These are phyloP conservation scores for Thraustotheca clavata DNA, from an alignment of 352 stramenopile genomes.

Conservation along the genomic window DNA sequence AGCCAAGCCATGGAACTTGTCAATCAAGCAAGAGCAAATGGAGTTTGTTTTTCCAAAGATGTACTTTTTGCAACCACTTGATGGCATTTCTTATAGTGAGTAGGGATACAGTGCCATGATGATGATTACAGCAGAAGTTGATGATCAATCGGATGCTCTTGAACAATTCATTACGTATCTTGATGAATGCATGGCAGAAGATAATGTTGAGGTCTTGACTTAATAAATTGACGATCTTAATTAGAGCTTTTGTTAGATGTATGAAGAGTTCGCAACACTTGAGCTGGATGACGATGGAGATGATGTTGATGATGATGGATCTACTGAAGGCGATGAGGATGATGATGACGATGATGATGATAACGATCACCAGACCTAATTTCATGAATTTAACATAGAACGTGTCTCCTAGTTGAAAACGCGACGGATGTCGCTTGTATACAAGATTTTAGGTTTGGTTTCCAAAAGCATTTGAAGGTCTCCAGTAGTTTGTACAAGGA, in stretches of 20 bases:
- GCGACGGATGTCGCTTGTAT: background rate
- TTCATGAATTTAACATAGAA: background rate
- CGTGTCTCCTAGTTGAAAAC: background rate
- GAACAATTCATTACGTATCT: slow-evolving; percentile 52
- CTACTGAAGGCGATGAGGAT: background rate
- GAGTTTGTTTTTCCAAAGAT: slow-evolving; percentile 44
- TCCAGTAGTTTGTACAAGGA: background rate
- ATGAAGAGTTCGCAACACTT: slow-evolving; percentile 15
- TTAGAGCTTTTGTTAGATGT: background rate
- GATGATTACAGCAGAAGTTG: slow-evolving; percentile 35
- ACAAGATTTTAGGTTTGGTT: background rate
- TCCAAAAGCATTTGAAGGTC: background rate
- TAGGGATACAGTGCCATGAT: slow-evolving; percentile 54
- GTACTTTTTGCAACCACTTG: slow-evolving; percentile 22
- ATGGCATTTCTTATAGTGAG: background rate
- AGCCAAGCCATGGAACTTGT: slow-evolving; percentile 34
- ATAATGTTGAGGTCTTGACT: slow-evolving; percentile 33
- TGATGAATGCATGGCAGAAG: slow-evolving; percentile 55
- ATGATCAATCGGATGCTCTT: slow-evolving; percentile 41
- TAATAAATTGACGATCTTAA: no score
- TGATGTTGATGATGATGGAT: slow-evolving; percentile 21
- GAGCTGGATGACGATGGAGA: slow-evolving; percentile 7
- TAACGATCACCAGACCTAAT: background rate
- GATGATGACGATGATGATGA: slow-evolving; percentile 20
- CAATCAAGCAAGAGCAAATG: slow-evolving; percentile 30